phyloP scores from a whole-genome alignment of 2,329 filamentous ascomycete genomes.

The Helotiales sp. region DNA sequence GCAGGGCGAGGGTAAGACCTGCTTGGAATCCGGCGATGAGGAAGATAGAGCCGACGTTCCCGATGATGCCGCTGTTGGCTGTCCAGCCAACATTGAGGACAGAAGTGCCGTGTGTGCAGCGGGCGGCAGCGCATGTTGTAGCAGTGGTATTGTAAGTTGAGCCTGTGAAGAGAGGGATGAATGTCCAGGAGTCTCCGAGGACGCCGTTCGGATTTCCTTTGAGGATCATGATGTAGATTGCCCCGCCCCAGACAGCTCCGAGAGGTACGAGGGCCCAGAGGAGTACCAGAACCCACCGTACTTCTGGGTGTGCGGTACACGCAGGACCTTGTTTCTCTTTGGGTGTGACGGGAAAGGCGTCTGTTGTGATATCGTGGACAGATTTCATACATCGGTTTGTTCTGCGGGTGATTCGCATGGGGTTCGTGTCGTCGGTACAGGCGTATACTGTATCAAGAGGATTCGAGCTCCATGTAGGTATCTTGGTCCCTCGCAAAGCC shows the following conservation, averaged over 20 bases:
- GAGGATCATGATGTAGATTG: constrained; percentile 26
- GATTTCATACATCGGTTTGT: constrained; percentile 30
- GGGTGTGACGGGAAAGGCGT: constrained; percentile 17
- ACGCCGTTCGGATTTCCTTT: constrained; percentile 22
- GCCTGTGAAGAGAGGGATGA: constrained; percentile 30
- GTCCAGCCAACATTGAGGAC: constrained; percentile 33
- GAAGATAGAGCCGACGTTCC: constrained; percentile 29
- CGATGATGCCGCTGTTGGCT: constrained; percentile 18
- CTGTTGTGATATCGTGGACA: constrained; percentile 27
- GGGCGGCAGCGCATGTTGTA: constrained; percentile 7
- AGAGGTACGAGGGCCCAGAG: constrained; percentile 24
- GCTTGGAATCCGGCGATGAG: constrained; percentile 32
- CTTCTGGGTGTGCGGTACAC: constrained; percentile 25
- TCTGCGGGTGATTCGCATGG: constrained; percentile 14
- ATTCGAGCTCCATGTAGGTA: constrained; percentile 36
- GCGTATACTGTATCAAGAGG: constrained; percentile 33
- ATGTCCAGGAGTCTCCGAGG: constrained; percentile 29
- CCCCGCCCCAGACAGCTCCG: constrained; percentile 16
- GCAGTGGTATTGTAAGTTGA: background rate
- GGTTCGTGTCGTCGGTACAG: constrained; percentile 21
- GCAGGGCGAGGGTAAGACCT: constrained; percentile 23
- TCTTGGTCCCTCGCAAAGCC: constrained; percentile 26
- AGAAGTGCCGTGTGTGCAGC: constrained; percentile 32
- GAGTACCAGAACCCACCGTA: constrained; percentile 26
- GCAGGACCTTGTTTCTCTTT: constrained; percentile 27